These are phyloP conservation scores for Leishmania aethiopica DNA, from an alignment of 208 protist genomes.

Conservation along the genomic window DNA sequence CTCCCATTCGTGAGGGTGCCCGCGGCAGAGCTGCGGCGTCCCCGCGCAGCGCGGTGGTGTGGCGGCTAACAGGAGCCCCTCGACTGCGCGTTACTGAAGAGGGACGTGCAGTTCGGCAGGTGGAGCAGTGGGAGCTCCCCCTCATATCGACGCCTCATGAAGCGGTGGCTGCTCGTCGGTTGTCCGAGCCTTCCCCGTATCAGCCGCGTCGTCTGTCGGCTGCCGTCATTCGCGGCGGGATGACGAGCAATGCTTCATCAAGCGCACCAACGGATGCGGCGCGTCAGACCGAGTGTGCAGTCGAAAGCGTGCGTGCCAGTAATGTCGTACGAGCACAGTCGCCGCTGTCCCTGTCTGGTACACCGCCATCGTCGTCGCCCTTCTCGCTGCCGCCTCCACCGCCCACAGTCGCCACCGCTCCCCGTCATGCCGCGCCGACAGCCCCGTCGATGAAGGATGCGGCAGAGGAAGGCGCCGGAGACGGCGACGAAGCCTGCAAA, in stretches of 20 bases:
- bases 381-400: background rate
- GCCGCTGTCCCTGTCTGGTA: background rate
- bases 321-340: background rate
- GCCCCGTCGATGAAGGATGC: background rate
- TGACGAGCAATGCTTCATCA: background rate
- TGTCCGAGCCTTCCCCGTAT: background rate
- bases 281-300: background rate
- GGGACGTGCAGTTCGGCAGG: background rate
- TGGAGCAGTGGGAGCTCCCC: background rate
- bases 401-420: background rate
- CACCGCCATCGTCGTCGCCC: conserved; percentile 1
- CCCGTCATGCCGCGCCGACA: background rate
- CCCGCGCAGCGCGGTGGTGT: conserved; percentile 15
- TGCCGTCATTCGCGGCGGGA: background rate
- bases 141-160: background rate
- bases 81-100: conserved; percentile 3
- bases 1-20: background rate
- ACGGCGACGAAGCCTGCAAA: background rate
- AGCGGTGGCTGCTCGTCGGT: background rate
- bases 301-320: background rate
- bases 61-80: conserved; percentile 18
- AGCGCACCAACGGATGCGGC: background rate
- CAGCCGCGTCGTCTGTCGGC: background rate
- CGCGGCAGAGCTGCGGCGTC: background rate
- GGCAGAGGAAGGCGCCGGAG: background rate